Evolutionary conservation across 78 protist genomes (phyloP), one percentile per base, ranked within the genome.

Genomic region (Emiliania huxleyi): DNA sequence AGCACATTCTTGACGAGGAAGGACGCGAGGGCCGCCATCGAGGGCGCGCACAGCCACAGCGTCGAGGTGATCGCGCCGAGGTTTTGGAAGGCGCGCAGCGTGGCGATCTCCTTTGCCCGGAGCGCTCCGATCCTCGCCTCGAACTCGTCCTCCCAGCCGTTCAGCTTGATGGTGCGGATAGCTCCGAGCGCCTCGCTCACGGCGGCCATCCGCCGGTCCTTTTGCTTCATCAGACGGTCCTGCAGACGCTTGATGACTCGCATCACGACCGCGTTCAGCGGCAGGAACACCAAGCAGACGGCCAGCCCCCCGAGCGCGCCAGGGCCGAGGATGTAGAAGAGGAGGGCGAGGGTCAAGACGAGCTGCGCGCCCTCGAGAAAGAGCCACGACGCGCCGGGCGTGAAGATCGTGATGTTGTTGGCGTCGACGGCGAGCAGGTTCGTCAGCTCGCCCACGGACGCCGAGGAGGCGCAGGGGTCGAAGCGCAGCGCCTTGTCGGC

Each of bases 111-210:
- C 29, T 55, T 22, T 11, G 18, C 33, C 29, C 69, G 69, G 29
- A 12, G 26, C 21, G 5, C 26, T 11, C 33, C 69, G 21, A 55
- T 55, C 33, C 33, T 5, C 26, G 33, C 26, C 40, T 12, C n/a
- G 69, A 44, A 35, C 19, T 35, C 40, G 38, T 19, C 55, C 56
- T 92, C 94, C 79, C 79, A 69, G 21, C 29, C 92, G 37, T n/a
- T 15, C 22, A 91, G 69, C 94, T 95, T 95, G 92, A 93, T 40
- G 29, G 46, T 71, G 12, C 92, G 87, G 75, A 95, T 95, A 6
- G 90, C 95, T 12, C 4, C 25, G 81, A 95, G 55, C 33, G 97
- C 90, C 87, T 95, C 96, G 69, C 87, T 90, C n/a, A 91, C 69
- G 38, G 45, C 5, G 29, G 22, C 43, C 89, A 91, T 38, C 25